These are phyloP conservation scores for Phascolomyces articulosus DNA, from an alignment of 371 early-diverging fungal species.

Conservation along the genomic window DNA sequence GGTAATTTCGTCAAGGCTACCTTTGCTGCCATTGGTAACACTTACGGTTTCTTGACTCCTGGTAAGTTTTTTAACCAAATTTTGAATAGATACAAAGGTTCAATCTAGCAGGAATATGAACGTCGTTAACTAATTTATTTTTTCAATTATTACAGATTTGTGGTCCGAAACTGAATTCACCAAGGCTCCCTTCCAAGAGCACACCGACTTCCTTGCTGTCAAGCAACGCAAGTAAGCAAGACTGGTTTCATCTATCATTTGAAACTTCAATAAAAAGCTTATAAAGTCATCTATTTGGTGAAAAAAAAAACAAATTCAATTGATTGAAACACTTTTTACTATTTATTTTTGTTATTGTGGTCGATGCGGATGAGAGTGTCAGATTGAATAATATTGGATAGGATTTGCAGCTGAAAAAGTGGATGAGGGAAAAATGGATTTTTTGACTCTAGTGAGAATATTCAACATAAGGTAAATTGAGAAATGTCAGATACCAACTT, in stretches of 20 bases:
- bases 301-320: no score
- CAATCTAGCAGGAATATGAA: no score
- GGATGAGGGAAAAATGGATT: no score
- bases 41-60: conserved; percentile 98
- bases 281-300: conserved; percentile 1
- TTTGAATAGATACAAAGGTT: no score
- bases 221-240: conserved; percentile 51
- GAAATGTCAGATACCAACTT: no score
- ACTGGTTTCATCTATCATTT: neutral
- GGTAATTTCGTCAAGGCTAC: conserved; percentile 99
- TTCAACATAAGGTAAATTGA: no score
- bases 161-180: conserved; percentile 92
- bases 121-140: neutral
- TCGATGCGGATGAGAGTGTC: no score
- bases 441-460: no score
- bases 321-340: no score
- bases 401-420: no score
- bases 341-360: no score
- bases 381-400: no score
- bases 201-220: conserved; percentile 87
- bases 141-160: conserved; percentile 56
- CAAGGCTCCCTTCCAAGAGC: conserved; percentile 93
- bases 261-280: neutral
- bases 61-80: conserved; percentile 15
- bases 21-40: conserved; percentile 97